Percentiles rank a stretch among this genome's conserved stretches.
phyloP scores from a whole-genome alignment of 192 early-diverging fungal species.

The Linnemannia elongata region DNA sequence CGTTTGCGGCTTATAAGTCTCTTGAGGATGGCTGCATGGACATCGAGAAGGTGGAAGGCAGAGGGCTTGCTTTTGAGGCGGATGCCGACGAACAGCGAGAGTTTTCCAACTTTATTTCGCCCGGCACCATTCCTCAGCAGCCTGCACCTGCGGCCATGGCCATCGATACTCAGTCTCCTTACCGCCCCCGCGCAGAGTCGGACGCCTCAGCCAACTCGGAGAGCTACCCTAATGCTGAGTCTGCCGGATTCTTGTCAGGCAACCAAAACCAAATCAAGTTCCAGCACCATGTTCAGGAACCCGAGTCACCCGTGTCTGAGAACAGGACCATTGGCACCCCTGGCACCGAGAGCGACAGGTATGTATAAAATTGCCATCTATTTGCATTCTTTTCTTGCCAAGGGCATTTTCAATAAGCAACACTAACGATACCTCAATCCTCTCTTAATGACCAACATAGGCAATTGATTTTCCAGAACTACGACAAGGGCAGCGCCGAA shows the following conservation, averaged over 20 bases:
- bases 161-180: slow-evolving; percentile 9
- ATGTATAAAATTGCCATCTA: not conserved
- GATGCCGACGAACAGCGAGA: slow-evolving; percentile 51
- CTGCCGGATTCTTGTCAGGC: slow-evolving; percentile 6
- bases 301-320: slow-evolving; percentile 27
- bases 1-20: slow-evolving; percentile 70
- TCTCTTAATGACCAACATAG: not conserved
- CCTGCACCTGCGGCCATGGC: not conserved
- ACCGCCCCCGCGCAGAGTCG: slow-evolving; percentile 34
- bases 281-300: slow-evolving; percentile 12
- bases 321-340: slow-evolving; percentile 45
- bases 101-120: slow-evolving; percentile 24
- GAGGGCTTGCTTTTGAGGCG: slow-evolving; percentile 45
- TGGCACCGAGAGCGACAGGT: slow-evolving; percentile 38
- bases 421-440: not conserved
- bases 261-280: slow-evolving; percentile 21
- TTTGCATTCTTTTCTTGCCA: not conserved
- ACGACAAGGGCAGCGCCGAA: slow-evolving; percentile 28
- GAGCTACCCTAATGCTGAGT: slow-evolving; percentile 16
- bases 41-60: slow-evolving; percentile 70
- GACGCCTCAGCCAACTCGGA: slow-evolving; percentile 38
- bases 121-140: not conserved
- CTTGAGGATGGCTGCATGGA: slow-evolving; percentile 73
- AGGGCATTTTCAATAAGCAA: not conserved
- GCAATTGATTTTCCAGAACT: slow-evolving; percentile 49